Conservation (phyloP, 169 alveolate genomes). For the Plasmodium yoelii region DNA sequence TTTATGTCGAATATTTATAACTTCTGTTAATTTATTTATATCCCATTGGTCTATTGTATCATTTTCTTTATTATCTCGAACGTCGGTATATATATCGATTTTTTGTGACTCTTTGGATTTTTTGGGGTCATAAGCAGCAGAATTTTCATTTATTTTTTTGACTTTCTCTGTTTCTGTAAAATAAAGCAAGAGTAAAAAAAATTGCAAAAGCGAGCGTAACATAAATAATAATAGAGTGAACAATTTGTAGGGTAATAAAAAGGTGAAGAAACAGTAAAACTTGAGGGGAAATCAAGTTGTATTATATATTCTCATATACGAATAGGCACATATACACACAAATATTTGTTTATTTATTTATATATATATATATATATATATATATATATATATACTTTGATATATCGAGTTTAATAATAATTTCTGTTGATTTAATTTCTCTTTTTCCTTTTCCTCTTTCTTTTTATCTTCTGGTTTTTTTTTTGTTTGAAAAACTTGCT, state of each 20-base stretch:
- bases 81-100: slow-evolving; percentile 96
- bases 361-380: too few relatives aligned
- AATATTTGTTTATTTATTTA: slow-evolving; percentile 83
- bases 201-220: background rate
- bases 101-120: slow-evolving; percentile 89
- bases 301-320: background rate
- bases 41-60: slow-evolving; percentile 86
- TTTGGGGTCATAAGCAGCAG: slow-evolving; percentile 86
- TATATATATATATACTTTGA: slow-evolving; percentile 88
- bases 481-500: slow-evolving; percentile 85
- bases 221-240: too few relatives aligned
- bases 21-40: slow-evolving; percentile 80
- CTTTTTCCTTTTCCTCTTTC: slow-evolving; percentile 95
- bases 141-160: slow-evolving; percentile 85
- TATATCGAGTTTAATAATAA: slow-evolving; percentile 94
- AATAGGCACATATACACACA: slow-evolving; percentile 2
- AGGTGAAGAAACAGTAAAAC: background rate
- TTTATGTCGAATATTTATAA: slow-evolving; percentile 86
- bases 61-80: slow-evolving; percentile 89
- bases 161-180: slow-evolving; percentile 88
- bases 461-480: slow-evolving; percentile 84
- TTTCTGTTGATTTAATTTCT: slow-evolving; percentile 93
- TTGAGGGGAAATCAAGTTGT: too few relatives aligned
- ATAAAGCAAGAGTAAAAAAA: background rate
- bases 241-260: background rate